A percentile compares a stretch with the other conserved stretches of the same genome.
Evolutionary conservation across 225 moss, liverwort and hornwort species (phyloP).

Genomic region (Pleurozium schreberi): DNA sequence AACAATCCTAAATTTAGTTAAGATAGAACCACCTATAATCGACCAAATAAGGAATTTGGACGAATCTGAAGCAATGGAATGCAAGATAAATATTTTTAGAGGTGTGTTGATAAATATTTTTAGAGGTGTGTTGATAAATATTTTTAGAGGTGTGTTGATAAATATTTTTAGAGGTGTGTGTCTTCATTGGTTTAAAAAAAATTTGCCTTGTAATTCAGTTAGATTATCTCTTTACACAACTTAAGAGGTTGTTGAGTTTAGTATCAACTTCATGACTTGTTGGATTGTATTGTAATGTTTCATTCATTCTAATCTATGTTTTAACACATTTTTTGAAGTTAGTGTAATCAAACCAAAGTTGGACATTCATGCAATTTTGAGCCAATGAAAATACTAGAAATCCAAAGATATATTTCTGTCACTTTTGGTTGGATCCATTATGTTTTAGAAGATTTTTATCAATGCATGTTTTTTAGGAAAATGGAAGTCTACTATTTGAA

Average conservation of each 20-base stretch:
- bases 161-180: no score
- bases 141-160: no score
- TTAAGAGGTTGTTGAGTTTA: background rate
- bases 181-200: background rate
- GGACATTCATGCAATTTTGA: background rate
- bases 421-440: background rate
- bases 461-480: background rate
- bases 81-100: no score
- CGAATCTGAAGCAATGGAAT: no score
- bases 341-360: background rate
- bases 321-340: background rate
- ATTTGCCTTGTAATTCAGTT: background rate
- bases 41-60: no score
- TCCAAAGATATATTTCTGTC: background rate
- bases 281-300: background rate
- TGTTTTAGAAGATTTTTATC: background rate
- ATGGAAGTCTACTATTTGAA: background rate
- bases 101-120: no score
- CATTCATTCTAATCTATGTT: background rate
- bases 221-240: background rate
- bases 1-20: no score
- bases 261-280: background rate
- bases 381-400: background rate
- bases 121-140: no score
- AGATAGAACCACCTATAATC: no score